A percentile compares a stretch with the other conserved stretches of the same genome.
phyloP scores from a whole-genome alignment of 108 stramenopile genomes.

The Nitzschia sp. region DNA sequence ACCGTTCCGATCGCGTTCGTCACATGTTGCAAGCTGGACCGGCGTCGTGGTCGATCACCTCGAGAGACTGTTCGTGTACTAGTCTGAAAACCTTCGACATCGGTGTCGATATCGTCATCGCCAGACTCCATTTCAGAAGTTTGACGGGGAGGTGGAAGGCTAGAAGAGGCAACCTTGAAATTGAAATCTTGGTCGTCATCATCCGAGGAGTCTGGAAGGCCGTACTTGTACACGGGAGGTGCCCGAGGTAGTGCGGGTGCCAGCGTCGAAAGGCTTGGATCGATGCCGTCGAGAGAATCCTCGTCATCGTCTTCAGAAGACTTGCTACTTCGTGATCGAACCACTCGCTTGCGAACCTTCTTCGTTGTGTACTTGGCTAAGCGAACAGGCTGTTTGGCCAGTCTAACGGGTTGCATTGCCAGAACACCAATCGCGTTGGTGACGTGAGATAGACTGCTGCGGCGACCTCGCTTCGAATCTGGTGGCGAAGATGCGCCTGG shows the following conservation, averaged over 20 bases:
- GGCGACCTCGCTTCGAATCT: neutral
- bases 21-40: slow-evolving; percentile 6
- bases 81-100: neutral
- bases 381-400: slow-evolving; percentile 5
- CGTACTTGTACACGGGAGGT: neutral
- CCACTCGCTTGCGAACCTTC: slow-evolving; percentile 9
- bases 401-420: slow-evolving; percentile 11
- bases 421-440: slow-evolving; percentile 6
- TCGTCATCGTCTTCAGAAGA: slow-evolving; percentile 6
- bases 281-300: slow-evolving; percentile 1
- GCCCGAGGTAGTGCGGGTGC: neutral
- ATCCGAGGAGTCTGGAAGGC: neutral
- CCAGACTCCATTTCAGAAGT: neutral
- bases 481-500: neutral
- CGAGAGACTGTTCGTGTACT: neutral
- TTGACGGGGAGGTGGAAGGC: too few relatives aligned
- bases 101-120: neutral
- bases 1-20: slow-evolving; percentile 14
- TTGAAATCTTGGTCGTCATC: neutral
- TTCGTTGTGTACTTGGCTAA: slow-evolving; percentile 8
- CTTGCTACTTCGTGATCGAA: neutral
- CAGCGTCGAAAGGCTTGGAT: neutral
- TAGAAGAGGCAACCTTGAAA: neutral
- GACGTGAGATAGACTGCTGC: slow-evolving; percentile 7
- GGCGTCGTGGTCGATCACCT: neutral